Conservation (phyloP, 805 yeast genomes). For the Candida loeiensis region DNA sequence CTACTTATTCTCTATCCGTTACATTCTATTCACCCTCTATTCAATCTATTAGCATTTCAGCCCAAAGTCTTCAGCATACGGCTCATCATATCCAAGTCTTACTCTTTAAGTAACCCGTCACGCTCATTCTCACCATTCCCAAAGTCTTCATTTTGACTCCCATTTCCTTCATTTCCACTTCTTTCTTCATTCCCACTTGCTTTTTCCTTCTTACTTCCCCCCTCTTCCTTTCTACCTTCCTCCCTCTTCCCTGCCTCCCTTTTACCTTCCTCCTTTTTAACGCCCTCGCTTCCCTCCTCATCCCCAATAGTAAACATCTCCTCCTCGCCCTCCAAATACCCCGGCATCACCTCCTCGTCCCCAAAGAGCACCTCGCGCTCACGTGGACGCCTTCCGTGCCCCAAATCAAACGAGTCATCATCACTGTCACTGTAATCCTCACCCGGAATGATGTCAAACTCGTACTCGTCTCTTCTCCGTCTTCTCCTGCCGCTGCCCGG, state of each 20-base stretch:
- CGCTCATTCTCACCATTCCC: constrained; percentile 1
- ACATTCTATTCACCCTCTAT: too few species aligned
- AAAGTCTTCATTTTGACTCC: too few species aligned
- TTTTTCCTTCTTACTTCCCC: neutral
- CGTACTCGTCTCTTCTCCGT: constrained; percentile 67
- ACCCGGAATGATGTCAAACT: constrained; percentile 73
- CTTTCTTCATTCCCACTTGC: too few species aligned
- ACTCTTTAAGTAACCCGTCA: constrained; percentile 4
- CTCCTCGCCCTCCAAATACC: constrained; percentile 36
- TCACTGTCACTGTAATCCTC: constrained; percentile 49
- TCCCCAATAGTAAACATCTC: constrained; percentile 41
- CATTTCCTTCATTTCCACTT: too few species aligned
- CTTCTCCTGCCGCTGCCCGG: constrained; percentile 43
- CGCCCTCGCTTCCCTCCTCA: constrained; percentile 26
- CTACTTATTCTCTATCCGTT: too few species aligned
- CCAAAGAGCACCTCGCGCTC: constrained; percentile 9
- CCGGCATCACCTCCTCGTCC: constrained; percentile 14
- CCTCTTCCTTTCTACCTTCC: neutral
- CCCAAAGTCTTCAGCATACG: too few species aligned
- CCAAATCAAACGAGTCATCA: constrained; percentile 35
- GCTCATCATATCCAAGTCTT: too few species aligned
- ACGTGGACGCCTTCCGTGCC: constrained; percentile 16
- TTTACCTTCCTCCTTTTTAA: constrained; percentile 4
- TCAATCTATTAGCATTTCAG: too few species aligned
- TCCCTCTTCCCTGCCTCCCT: neutral